phyloP scores from a whole-genome alignment of 2,329 filamentous ascomycete species.

The Fusarium avenaceum region DNA sequence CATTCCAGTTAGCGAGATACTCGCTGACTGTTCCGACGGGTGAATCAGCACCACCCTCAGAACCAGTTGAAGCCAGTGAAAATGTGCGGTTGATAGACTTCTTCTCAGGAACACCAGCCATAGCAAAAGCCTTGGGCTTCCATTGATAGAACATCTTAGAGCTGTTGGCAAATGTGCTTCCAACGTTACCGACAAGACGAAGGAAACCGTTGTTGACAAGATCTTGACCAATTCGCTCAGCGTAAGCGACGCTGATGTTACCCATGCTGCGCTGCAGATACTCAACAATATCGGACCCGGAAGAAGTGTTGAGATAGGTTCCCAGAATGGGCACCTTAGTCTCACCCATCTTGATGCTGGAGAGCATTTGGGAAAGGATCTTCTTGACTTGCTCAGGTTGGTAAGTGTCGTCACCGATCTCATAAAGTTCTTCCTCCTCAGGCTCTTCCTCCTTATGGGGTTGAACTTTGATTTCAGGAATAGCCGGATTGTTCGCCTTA shows the following conservation, averaged over 20 bases:
- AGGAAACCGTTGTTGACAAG: constrained; percentile 88
- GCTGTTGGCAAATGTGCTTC: constrained; percentile 96
- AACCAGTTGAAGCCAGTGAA: constrained; percentile 74
- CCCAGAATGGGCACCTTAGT: constrained; percentile 96
- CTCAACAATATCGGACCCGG: constrained; percentile 92
- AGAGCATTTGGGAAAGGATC: constrained; percentile 86
- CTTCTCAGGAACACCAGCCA: constrained; percentile 90
- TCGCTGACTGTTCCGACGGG: constrained; percentile 89
- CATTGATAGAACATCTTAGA: constrained; percentile 98
- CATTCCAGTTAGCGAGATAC: constrained; percentile 92
- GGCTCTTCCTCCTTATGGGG: constrained; percentile 73
- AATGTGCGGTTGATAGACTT: constrained; percentile 82
- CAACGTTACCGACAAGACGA: constrained; percentile 92
- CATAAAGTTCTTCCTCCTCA: constrained; percentile 86
- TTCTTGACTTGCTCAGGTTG: constrained; percentile 89
- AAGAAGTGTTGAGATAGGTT: constrained; percentile 92
- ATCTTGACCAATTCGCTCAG: constrained; percentile 95
- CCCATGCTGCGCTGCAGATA: constrained; percentile 92
- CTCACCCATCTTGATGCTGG: constrained; percentile 87
- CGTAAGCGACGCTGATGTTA: constrained; percentile 86
- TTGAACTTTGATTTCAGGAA: constrained; percentile 90
- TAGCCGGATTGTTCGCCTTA: constrained; percentile 64
- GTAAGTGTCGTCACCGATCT: constrained; percentile 92
- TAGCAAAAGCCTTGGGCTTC: constrained; percentile 90
- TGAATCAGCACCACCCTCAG: constrained; percentile 71